Conservation (phyloP, 202 grass and related monocot species). For the Bolboschoenoplectus hybrid region DNA sequence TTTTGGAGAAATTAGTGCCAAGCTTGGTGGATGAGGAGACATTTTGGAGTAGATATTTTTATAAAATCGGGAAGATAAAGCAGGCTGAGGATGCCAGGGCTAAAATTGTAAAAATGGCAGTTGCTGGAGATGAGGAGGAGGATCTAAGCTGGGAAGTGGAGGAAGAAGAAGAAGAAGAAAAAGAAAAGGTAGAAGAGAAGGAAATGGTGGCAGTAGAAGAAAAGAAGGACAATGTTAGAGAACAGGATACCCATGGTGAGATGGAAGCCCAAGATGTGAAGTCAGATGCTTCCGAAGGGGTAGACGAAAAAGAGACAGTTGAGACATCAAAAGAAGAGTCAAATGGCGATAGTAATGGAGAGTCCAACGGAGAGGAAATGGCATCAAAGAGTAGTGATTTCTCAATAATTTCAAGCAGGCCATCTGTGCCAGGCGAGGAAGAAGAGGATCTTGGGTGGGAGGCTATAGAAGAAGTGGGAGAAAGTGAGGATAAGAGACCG, state of each 20-base stretch:
- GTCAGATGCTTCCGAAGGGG: background rate
- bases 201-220: conserved; percentile 42
- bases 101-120: conserved; percentile 77
- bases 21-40: conserved; percentile 71
- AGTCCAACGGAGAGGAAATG: conserved; percentile 42
- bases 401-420: conserved; percentile 46
- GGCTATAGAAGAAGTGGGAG: conserved; percentile 56
- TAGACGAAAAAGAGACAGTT: conserved; percentile 33
- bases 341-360: conserved; percentile 37
- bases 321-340: conserved; percentile 31
- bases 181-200: conserved; percentile 40
- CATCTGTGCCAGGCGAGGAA: conserved; percentile 54
- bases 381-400: conserved; percentile 62
- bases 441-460: conserved; percentile 76
- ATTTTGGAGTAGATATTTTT: conserved; percentile 88
- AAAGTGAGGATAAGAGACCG: conserved; percentile 55
- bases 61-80: conserved; percentile 74
- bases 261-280: conserved; percentile 27
- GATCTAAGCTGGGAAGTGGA: conserved; percentile 89
- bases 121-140: conserved; percentile 76
- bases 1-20: conserved; percentile 88
- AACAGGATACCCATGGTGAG: conserved; percentile 31
- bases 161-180: conserved; percentile 52
- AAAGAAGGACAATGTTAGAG: conserved; percentile 34
- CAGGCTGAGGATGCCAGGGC: conserved; percentile 83